Conservation (phyloP, 2,329 filamentous ascomycete genomes). For the Trichoderma koningii region DNA sequence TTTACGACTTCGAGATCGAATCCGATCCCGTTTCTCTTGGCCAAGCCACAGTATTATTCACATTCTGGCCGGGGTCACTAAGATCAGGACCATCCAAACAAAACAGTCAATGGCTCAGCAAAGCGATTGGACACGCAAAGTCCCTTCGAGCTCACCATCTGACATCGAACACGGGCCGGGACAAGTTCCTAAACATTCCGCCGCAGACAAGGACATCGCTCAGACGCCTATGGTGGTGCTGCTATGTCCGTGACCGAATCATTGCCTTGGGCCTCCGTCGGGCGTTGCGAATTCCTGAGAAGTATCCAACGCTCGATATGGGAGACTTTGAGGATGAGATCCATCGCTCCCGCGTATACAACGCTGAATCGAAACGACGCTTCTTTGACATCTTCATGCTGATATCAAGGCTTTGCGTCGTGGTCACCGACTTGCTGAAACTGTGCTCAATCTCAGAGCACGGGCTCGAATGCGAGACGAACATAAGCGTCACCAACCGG, state of each 20-base stretch:
- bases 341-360: slow-evolving; percentile 24
- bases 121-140: slow-evolving; percentile 31
- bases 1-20: slow-evolving; percentile 26
- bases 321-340: slow-evolving; percentile 44
- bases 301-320: slow-evolving; percentile 29
- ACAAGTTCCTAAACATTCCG: slow-evolving; percentile 28
- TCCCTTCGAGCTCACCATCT: slow-evolving; percentile 28
- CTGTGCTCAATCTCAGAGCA: slow-evolving; percentile 14
- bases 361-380: slow-evolving; percentile 7
- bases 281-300: slow-evolving; percentile 47
- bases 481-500: not conserved
- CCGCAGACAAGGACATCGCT: slow-evolving; percentile 39
- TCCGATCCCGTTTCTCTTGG: slow-evolving; percentile 16
- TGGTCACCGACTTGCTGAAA: slow-evolving; percentile 9
- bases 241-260: slow-evolving; percentile 53
- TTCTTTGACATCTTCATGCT: slow-evolving; percentile 18
- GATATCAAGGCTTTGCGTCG: slow-evolving; percentile 18
- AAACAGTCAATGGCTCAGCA: slow-evolving; percentile 15
- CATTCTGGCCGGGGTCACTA: slow-evolving; percentile 16
- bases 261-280: slow-evolving; percentile 51
- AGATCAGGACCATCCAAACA: not conserved
- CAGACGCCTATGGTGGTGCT: slow-evolving; percentile 55
- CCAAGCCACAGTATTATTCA: slow-evolving; percentile 16
- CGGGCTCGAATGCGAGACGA: slow-evolving; percentile 11
- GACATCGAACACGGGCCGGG: not conserved